Conservation (phyloP, 2,329 filamentous ascomycete species). For the Emericellopsis atlantica region DNA sequence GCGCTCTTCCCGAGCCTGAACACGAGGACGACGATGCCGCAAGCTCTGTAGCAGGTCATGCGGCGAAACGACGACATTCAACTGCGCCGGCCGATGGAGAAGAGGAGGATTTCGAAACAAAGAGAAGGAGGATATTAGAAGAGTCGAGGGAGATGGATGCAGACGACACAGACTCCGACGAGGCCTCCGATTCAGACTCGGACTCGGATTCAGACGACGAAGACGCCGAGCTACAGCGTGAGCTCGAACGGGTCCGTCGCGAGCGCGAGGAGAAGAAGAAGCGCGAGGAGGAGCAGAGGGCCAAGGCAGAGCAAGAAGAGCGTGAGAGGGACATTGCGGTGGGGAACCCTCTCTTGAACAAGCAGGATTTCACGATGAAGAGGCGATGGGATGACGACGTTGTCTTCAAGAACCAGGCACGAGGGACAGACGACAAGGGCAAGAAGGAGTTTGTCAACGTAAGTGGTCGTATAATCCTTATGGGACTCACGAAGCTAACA, state of each 20-base stretch:
- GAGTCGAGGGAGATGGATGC: constrained; percentile 84
- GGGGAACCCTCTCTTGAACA: constrained; percentile 87
- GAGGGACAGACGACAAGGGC: constrained; percentile 85
- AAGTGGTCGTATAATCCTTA: no score
- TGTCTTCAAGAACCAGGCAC: constrained; percentile 96
- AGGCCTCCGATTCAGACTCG: constrained; percentile 25
- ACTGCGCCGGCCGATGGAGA: constrained; percentile 9
- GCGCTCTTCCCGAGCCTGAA: constrained; percentile 28
- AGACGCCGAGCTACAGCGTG: constrained; percentile 75
- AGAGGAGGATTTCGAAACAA: constrained; percentile 64
- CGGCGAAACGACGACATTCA: constrained; percentile 44
- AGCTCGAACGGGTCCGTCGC: constrained; percentile 86
- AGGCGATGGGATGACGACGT: constrained; percentile 96
- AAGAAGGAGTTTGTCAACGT: constrained; percentile 95
- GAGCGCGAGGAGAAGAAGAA: constrained; percentile 40
- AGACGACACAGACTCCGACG: constrained; percentile 33
- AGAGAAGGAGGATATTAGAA: constrained; percentile 75
- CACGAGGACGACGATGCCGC: constrained; percentile 37
- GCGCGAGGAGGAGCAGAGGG: constrained; percentile 58
- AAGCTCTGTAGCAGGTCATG: constrained; percentile 15
- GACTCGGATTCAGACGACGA: constrained; percentile 40
- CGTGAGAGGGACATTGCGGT: constrained; percentile 80
- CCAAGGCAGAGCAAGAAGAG: constrained; percentile 70
- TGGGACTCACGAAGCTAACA: no score
- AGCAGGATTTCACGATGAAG: constrained; percentile 81